Evolutionary conservation across 73 alveolate species (phyloP).

Genomic region (Paramecium bursaria): DNA sequence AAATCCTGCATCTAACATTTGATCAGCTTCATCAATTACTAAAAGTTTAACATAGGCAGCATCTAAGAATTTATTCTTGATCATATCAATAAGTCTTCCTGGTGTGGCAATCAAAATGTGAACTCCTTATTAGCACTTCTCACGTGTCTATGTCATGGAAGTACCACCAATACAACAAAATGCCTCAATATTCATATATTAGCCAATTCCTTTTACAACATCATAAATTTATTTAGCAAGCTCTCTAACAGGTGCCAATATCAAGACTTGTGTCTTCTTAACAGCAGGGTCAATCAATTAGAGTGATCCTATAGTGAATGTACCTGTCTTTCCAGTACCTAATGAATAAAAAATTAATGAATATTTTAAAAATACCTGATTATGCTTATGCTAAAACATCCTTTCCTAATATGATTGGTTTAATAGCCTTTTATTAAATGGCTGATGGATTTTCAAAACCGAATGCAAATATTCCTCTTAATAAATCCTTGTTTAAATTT

Average conservation of each 20-base stretch:
- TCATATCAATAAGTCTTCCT: conserved; percentile 94
- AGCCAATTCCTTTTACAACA: conserved; percentile 81
- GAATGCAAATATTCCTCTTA: conserved; percentile 71
- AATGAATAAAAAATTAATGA: conserved; percentile 30
- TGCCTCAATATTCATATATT: conserved; percentile 84
- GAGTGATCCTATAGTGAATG: conserved; percentile 91
- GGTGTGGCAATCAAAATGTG: conserved; percentile 96
- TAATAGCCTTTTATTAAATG: conserved; percentile 95
- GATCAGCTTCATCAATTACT: conserved; percentile 98
- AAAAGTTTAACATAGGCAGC: conserved; percentile 82
- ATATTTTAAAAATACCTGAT: conserved; percentile 60
- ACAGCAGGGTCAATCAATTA: conserved; percentile 85
- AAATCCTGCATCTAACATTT: conserved; percentile 97
- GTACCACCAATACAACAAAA: conserved; percentile 95
- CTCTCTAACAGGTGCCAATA: conserved; percentile 99
- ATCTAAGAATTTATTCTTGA: conserved; percentile 86
- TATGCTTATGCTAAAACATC: conserved; percentile 96
- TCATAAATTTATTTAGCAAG: conserved; percentile 88
- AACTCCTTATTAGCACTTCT: conserved; percentile 84
- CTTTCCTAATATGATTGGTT: conserved; percentile 93
- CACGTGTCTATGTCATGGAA: conserved; percentile 88
- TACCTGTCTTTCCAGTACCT: conserved; percentile 98
- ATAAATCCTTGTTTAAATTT: conserved; percentile 26
- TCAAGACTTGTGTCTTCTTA: conserved; percentile 92
- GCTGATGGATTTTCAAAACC: conserved; percentile 98